phyloP scores from a whole-genome alignment of 2,329 filamentous ascomycete species.

The Mycocentrospora acerina region DNA sequence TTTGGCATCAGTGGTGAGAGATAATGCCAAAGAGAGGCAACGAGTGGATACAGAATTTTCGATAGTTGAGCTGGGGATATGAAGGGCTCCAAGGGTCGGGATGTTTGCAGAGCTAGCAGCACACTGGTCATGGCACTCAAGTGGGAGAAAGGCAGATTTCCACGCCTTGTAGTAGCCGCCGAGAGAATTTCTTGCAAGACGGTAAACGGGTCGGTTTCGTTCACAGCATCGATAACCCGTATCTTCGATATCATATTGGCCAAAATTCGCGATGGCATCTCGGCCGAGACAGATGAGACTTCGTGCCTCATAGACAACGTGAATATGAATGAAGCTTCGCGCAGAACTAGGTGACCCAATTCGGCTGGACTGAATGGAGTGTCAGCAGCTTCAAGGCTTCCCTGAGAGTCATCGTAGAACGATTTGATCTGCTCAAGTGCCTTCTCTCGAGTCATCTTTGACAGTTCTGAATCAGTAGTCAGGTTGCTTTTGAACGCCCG shows the following conservation, averaged over 20 bases:
- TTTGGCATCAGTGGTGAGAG: conserved; percentile 82
- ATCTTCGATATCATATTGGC: conserved; percentile 37
- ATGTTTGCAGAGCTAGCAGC: conserved; percentile 36
- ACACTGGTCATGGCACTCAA: conserved; percentile 36
- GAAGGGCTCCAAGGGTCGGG: conserved; percentile 24
- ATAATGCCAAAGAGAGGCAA: conserved; percentile 75
- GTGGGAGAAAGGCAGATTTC: conserved; percentile 25
- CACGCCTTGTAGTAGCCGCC: not conserved
- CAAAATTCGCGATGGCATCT: conserved; percentile 37
- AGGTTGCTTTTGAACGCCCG: conserved; percentile 26
- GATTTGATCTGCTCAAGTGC: conserved; percentile 22
- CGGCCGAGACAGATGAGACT: conserved; percentile 15
- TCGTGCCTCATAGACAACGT: conserved; percentile 20
- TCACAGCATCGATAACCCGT: conserved; percentile 24
- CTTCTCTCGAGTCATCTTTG: conserved; percentile 8
- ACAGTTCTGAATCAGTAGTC: conserved; percentile 8
- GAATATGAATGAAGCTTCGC: conserved; percentile 32
- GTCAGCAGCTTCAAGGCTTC: conserved; percentile 35
- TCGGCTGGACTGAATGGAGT: conserved; percentile 27
- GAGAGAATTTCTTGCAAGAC: conserved; percentile 27
- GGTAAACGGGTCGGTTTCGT: conserved; percentile 26
- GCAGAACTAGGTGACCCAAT: conserved; percentile 32
- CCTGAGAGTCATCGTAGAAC: conserved; percentile 42
- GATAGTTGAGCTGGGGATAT: conserved; percentile 53
- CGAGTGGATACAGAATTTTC: conserved; percentile 66